A percentile compares a stretch with the other conserved stretches of the same genome.
These are phyloP conservation scores for Puccinia polysora DNA, from an alignment of 1,284 basidiomycete species.

Conservation along the genomic window DNA sequence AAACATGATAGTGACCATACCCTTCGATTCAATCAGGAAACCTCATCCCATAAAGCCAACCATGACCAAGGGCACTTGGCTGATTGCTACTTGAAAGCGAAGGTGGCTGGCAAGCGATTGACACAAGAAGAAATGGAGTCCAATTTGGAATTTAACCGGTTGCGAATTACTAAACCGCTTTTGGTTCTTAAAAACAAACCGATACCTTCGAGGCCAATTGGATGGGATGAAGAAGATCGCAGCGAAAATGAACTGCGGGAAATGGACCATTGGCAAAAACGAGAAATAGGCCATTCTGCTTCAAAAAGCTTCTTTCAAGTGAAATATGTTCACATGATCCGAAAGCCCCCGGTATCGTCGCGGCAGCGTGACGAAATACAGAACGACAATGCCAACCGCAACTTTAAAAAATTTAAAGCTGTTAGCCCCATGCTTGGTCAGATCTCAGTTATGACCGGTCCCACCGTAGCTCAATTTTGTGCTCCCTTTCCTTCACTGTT, in stretches of 20 bases:
- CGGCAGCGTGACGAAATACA: background rate
- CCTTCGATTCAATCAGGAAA: no score
- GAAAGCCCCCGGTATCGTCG: background rate
- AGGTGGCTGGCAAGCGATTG: conserved; percentile 25
- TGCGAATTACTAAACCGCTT: conserved; percentile 31
- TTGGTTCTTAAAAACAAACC: conserved; percentile 5
- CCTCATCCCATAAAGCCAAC: background rate
- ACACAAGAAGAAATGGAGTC: conserved; percentile 22
- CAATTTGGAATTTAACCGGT: conserved; percentile 38
- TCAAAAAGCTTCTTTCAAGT: conserved; percentile 33
- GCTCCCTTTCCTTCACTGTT: background rate
- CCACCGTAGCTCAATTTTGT: background rate
- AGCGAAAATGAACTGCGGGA: conserved; percentile 34
- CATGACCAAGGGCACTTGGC: background rate
- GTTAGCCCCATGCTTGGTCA: background rate
- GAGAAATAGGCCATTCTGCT: conserved; percentile 3
- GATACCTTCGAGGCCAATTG: conserved; percentile 14
- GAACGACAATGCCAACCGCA: background rate
- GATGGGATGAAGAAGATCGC: conserved; percentile 38
- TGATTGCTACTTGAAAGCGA: conserved; percentile 12
- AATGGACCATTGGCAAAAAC: conserved; percentile 19
- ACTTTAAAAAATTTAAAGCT: conserved; percentile 35
- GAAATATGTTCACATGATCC: conserved; percentile 30
- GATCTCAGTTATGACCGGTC: background rate
- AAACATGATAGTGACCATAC: no score